phyloP scores from a whole-genome alignment of 2,329 filamentous ascomycete genomes.

The Aureobasidium melanogenum region DNA sequence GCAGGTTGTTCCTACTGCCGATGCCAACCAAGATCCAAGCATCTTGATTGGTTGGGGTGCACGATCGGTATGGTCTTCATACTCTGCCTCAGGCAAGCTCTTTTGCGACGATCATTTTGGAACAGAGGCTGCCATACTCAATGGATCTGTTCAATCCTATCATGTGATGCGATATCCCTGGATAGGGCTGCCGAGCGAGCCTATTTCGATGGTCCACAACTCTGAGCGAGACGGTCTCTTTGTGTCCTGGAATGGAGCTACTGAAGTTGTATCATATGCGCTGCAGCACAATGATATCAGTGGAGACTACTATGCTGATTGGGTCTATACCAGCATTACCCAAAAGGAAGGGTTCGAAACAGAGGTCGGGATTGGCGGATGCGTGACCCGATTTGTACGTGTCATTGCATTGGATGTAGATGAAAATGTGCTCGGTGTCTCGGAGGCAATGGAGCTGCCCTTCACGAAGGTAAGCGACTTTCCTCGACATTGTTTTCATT shows the following conservation, averaged over 20 bases:
- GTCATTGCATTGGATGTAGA: constrained; percentile 18
- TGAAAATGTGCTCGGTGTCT: constrained; percentile 16
- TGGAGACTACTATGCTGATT: constrained; percentile 8
- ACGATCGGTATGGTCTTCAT: constrained; percentile 43
- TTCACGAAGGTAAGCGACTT: neutral
- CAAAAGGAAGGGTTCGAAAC: constrained; percentile 19
- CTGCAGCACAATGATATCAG: constrained; percentile 20
- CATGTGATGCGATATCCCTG: constrained; percentile 28
- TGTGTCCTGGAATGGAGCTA: constrained; percentile 46
- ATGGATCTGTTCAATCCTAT: constrained; percentile 28
- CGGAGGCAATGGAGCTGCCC: neutral
- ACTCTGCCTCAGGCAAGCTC: constrained; percentile 29
- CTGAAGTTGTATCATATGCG: constrained; percentile 38
- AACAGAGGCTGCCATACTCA: constrained; percentile 22
- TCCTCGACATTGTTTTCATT: neutral
- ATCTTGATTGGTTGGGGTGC: constrained; percentile 46
- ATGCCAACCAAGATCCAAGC: constrained; percentile 11
- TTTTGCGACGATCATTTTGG: constrained; percentile 37
- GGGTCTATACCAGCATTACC: constrained; percentile 15
- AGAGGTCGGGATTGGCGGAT: neutral
- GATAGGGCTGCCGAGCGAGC: constrained; percentile 19
- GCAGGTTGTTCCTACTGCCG: constrained; percentile 15
- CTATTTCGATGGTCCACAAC: constrained; percentile 17
- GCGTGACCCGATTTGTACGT: constrained; percentile 11
- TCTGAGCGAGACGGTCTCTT: constrained; percentile 27